These are phyloP conservation scores for Penicillium corylophilum DNA, from an alignment of 2,329 filamentous ascomycete species.

Conservation along the genomic window DNA sequence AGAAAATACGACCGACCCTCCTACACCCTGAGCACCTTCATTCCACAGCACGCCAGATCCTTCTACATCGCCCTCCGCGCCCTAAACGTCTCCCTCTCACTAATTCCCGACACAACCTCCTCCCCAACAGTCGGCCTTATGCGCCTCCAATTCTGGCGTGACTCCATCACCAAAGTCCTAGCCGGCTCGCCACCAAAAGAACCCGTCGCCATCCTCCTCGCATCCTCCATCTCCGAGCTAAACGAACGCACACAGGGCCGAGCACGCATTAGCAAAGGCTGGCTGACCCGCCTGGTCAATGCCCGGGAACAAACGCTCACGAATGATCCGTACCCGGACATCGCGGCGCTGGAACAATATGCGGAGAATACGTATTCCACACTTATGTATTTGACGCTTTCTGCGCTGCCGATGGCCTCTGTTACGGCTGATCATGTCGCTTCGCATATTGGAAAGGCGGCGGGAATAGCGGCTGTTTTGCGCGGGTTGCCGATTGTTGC, in stretches of 20 bases:
- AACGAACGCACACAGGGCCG: constrained; percentile 47
- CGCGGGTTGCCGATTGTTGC: constrained; percentile 86
- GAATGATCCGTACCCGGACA: constrained; percentile 73
- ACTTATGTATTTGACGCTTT: constrained; percentile 82
- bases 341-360: constrained; percentile 78
- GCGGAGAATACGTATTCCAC: constrained; percentile 95
- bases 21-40: constrained; percentile 79
- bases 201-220: constrained; percentile 81
- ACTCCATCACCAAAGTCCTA: constrained; percentile 76
- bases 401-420: constrained; percentile 73
- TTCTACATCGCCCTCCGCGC: constrained; percentile 88
- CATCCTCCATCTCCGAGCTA: constrained; percentile 66
- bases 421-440: constrained; percentile 89
- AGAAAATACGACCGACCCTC: constrained; percentile 89
- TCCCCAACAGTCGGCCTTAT: constrained; percentile 82
- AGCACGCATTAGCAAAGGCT: constrained; percentile 63
- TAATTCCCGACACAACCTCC: constrained; percentile 85
- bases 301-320: constrained; percentile 80
- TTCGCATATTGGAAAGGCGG: constrained; percentile 91
- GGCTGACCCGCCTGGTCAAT: constrained; percentile 74
- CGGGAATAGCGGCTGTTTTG: constrained; percentile 82
- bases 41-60: constrained; percentile 71
- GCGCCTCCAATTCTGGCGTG: constrained; percentile 94
- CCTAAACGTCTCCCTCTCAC: constrained; percentile 87
- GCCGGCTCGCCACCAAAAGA: constrained; percentile 79